A percentile compares a stretch with the other conserved stretches of the same genome.
phyloP scores from a whole-genome alignment of 2,329 filamentous ascomycete species.

The Hymenoscyphus linearis region DNA sequence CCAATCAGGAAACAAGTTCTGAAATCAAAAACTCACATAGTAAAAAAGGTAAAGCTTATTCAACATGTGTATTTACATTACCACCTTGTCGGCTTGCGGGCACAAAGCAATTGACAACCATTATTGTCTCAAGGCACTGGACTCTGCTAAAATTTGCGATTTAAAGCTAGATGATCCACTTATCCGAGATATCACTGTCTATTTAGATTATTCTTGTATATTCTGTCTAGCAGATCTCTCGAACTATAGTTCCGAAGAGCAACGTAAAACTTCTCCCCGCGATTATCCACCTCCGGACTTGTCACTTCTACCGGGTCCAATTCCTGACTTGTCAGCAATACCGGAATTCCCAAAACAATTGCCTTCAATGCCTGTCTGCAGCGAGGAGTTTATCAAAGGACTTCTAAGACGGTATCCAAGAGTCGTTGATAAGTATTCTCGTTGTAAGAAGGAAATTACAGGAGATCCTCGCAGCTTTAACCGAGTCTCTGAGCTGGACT shows the following conservation, averaged over 20 bases:
- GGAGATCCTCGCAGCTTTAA: neutral
- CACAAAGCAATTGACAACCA: no score
- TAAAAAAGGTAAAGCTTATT: no score
- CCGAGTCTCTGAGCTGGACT: neutral
- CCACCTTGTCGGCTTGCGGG: no score
- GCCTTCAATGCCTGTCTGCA: neutral
- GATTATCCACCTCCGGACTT: neutral
- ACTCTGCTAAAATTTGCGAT: no score
- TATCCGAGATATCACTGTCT: neutral
- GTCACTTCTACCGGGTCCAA: neutral
- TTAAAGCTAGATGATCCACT: no score
- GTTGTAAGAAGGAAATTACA: no score
- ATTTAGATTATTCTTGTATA: neutral
- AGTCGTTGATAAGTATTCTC: neutral
- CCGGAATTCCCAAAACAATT: neutral
- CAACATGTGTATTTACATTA: no score
- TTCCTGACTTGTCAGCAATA: neutral
- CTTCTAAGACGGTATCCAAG: neutral
- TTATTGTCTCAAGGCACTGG: no score
- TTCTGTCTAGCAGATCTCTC: neutral
- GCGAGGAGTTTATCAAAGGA: neutral
- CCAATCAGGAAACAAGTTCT: no score
- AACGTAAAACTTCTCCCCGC: neutral
- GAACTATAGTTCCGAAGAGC: neutral
- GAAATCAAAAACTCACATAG: no score